A percentile compares a stretch with the other conserved stretches of the same genome.
phyloP scores from a whole-genome alignment of 148 eudicot genomes.

The Rhododendron kiyosumense region DNA sequence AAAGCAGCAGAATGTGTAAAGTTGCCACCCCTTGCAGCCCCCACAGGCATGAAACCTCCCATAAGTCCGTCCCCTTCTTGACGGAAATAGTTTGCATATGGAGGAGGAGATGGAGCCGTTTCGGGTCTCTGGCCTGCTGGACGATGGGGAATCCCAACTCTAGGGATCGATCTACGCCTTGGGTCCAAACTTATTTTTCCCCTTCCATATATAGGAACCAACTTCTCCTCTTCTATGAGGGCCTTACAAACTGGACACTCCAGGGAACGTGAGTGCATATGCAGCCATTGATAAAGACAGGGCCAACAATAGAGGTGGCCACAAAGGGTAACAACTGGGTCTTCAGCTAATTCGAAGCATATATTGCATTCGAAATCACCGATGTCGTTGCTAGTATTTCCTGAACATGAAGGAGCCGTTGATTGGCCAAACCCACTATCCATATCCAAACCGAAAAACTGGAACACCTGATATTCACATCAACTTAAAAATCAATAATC shows the following conservation, averaged over 20 bases:
- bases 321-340: slow-evolving; percentile 42
- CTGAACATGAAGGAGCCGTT: slow-evolving; percentile 11
- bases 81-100: slow-evolving; percentile 16
- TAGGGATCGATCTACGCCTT: slow-evolving; percentile 9
- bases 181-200: slow-evolving; percentile 33
- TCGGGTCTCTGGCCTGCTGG: slow-evolving; percentile 38
- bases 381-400: not conserved
- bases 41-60: slow-evolving; percentile 23
- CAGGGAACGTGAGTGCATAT: slow-evolving; percentile 28
- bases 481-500: not conserved
- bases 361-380: slow-evolving; percentile 45
- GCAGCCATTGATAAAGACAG: slow-evolving; percentile 45
- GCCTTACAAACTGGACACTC: slow-evolving; percentile 49
- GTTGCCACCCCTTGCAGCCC: slow-evolving; percentile 25
- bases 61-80: slow-evolving; percentile 15
- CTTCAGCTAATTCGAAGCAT: slow-evolving; percentile 44
- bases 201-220: slow-evolving; percentile 46
- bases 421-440: slow-evolving; percentile 18
- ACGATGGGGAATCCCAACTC: slow-evolving; percentile 27
- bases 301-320: slow-evolving; percentile 57
- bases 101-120: slow-evolving; percentile 26
- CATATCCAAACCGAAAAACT: slow-evolving; percentile 9
- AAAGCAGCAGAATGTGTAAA: slow-evolving; percentile 21
- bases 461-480: not conserved
- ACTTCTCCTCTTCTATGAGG: slow-evolving; percentile 31